Conservation (phyloP, 306 rosid genomes). For the Cucumis hystrix region DNA sequence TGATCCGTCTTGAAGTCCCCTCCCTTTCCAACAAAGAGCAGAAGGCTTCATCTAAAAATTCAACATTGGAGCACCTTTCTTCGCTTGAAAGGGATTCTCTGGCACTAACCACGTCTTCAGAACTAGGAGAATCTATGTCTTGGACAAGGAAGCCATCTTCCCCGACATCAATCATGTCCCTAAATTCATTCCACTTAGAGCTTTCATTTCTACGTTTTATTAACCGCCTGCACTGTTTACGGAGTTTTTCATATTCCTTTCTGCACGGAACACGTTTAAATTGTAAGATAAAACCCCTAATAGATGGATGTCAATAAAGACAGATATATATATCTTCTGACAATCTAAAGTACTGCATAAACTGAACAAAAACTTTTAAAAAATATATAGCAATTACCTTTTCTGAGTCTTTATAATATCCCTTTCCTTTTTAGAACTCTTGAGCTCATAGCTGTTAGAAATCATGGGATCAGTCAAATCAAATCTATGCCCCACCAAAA, state of each 20-base stretch:
- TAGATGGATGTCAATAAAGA: neutral
- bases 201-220: slow-evolving; percentile 42
- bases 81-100: slow-evolving; percentile 89
- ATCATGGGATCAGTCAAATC: slow-evolving; percentile 17
- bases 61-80: slow-evolving; percentile 51
- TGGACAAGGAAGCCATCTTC: slow-evolving; percentile 39
- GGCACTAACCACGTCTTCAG: slow-evolving; percentile 84
- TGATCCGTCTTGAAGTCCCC: slow-evolving; percentile 30
- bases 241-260: slow-evolving; percentile 74
- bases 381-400: slow-evolving; percentile 34
- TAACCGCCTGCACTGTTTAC: slow-evolving; percentile 59
- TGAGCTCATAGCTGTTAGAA: slow-evolving; percentile 67
- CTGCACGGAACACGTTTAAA: slow-evolving; percentile 33
- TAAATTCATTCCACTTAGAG: slow-evolving; percentile 38
- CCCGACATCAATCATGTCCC: slow-evolving; percentile 40
- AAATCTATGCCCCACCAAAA: neutral
- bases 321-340: neutral
- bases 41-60: slow-evolving; percentile 53
- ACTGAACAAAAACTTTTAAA: neutral
- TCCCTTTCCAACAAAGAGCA: slow-evolving; percentile 59
- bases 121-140: slow-evolving; percentile 73
- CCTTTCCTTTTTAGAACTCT: slow-evolving; percentile 72
- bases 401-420: slow-evolving; percentile 45
- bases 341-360: neutral
- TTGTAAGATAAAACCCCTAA: neutral